Evolutionary conservation across 257 asterid species (phyloP).

Genomic region (Solanum appendiculatum): DNA sequence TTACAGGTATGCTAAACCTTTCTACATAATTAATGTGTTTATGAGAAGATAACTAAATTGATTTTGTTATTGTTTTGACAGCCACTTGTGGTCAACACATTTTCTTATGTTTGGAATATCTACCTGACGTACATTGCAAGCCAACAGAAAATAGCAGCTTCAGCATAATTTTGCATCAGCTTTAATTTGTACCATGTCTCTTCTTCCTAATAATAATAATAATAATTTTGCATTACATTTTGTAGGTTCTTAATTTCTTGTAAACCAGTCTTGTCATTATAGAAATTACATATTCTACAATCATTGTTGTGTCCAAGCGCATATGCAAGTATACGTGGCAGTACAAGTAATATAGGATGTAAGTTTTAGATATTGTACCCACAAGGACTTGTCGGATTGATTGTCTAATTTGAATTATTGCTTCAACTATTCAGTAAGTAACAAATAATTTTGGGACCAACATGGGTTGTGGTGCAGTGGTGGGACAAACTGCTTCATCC

Average conservation of each 20-base stretch:
- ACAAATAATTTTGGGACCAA: too few relatives aligned
- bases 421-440: too few relatives aligned
- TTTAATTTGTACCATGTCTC: not conserved
- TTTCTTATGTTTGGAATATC: constrained; percentile 71
- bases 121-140: constrained; percentile 77
- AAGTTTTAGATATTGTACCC: not conserved
- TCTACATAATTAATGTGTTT: not conserved
- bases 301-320: not conserved
- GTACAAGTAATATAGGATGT: not conserved
- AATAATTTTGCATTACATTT: not conserved
- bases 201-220: not conserved
- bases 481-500: too few relatives aligned
- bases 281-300: not conserved
- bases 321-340: not conserved
- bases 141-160: constrained; percentile 34
- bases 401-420: too few relatives aligned
- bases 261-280: not conserved
- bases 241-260: not conserved
- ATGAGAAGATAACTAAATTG: not conserved
- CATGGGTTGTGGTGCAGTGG: too few relatives aligned
- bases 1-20: constrained; percentile 42
- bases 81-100: constrained; percentile 76
- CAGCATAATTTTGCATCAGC: constrained; percentile 12
- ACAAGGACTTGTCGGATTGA: not conserved
- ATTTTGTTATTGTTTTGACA: constrained; percentile 21